These are phyloP conservation scores for Aspergillus ostianus DNA, from an alignment of 495 filamentous ascomycete genomes.

Conservation along the genomic window DNA sequence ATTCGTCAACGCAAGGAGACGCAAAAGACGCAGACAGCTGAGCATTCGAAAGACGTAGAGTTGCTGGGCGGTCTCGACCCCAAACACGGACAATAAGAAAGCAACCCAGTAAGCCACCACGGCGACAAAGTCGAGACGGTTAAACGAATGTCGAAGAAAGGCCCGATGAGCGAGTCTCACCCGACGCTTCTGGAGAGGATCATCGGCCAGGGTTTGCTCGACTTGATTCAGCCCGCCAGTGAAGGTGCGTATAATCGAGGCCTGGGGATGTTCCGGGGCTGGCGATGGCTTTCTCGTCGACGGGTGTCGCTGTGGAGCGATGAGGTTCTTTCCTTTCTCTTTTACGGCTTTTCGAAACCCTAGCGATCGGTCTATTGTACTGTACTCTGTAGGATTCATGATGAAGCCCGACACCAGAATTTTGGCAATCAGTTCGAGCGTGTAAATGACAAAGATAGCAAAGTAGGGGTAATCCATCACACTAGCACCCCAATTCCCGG, in stretches of 20 bases:
- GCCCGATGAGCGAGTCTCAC: slow-evolving; percentile 83
- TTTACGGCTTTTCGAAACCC: slow-evolving; percentile 70
- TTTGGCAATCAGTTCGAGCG: slow-evolving; percentile 75
- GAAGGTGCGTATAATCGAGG: slow-evolving; percentile 79
- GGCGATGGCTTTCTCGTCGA: slow-evolving; percentile 51
- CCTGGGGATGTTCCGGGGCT: slow-evolving; percentile 46
- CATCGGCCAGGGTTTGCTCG: slow-evolving; percentile 51
- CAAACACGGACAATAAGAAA: slow-evolving; percentile 66
- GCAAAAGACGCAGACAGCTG: slow-evolving; percentile 86
- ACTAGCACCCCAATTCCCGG: slow-evolving; percentile 60
- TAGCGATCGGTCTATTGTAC: slow-evolving; percentile 68
- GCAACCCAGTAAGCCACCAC: slow-evolving; percentile 96
- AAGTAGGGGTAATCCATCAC: slow-evolving; percentile 79
- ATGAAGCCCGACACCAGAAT: slow-evolving; percentile 91
- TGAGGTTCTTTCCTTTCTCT: slow-evolving; percentile 72
- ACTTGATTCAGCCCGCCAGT: slow-evolving; percentile 64
- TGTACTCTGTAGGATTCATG: slow-evolving; percentile 83
- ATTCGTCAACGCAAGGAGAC: slow-evolving; percentile 83
- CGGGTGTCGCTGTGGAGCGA: slow-evolving; percentile 72
- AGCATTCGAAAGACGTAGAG: slow-evolving; percentile 94
- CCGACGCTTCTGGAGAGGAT: slow-evolving; percentile 78
- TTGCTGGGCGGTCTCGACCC: slow-evolving; percentile 64
- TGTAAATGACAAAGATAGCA: slow-evolving; percentile 85
- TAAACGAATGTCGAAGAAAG: slow-evolving; percentile 92
- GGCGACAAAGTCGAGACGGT: slow-evolving; percentile 91